phyloP scores from a whole-genome alignment of 2,329 filamentous ascomycete genomes.

The Leptographium wingfieldii region DNA sequence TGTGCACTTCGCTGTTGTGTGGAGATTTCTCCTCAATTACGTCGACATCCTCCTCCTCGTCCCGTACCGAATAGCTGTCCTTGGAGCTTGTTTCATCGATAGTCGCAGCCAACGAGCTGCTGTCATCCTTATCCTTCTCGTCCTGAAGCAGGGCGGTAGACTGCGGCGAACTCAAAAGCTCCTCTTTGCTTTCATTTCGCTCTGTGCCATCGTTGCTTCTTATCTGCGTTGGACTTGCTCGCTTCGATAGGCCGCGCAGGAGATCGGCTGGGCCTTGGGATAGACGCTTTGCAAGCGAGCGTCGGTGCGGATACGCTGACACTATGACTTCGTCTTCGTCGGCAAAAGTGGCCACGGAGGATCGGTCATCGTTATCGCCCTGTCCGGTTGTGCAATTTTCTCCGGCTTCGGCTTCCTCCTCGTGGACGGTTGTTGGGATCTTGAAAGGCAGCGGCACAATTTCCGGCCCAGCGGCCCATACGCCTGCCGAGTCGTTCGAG shows the following conservation, averaged over 20 bases:
- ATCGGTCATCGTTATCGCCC: conserved; percentile 39
- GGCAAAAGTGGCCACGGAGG: conserved; percentile 59
- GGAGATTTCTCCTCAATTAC: conserved; percentile 14
- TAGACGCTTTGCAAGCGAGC: conserved; percentile 33
- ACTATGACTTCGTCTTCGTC: conserved; percentile 38
- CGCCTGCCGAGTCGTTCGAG: background rate
- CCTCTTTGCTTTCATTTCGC: conserved; percentile 30
- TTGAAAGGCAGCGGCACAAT: conserved; percentile 55
- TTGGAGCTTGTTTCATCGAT: conserved; percentile 39
- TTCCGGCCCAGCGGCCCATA: conserved; percentile 22
- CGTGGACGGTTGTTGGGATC: conserved; percentile 30
- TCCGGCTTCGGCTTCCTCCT: background rate
- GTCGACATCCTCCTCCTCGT: conserved; percentile 10
- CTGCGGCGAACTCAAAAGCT: conserved; percentile 24
- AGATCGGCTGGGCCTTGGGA: conserved; percentile 34
- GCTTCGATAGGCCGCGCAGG: conserved; percentile 27
- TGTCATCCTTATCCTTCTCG: conserved; percentile 27
- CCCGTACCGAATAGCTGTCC: conserved; percentile 16
- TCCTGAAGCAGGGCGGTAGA: conserved; percentile 10
- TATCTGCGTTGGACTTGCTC: conserved; percentile 12
- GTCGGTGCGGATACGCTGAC: conserved; percentile 15
- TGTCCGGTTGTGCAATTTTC: conserved; percentile 10
- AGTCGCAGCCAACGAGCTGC: conserved; percentile 44
- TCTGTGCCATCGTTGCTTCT: background rate
- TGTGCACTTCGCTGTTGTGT: conserved; percentile 24